Base-by-base conservation (phyloP, 139 green algal species). In the Edaphochlamys debaryana region DNA sequence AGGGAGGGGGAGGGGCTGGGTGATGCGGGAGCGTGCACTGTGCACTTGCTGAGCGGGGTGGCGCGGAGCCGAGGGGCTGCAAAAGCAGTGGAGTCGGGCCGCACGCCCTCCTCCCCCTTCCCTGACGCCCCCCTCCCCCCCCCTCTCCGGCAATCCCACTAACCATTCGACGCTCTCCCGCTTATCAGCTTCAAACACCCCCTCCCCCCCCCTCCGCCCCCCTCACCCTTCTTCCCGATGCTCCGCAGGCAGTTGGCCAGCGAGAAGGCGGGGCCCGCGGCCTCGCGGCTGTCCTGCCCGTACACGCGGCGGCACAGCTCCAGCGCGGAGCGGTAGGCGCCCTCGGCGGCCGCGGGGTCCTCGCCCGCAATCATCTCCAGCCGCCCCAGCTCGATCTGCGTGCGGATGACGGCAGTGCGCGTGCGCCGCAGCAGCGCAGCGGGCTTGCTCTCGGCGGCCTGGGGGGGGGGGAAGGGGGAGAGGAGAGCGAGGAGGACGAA, bases 161-260 rank as follows among this genome's bases (percentile, higher is more conserved):
- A n/a, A n/a, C n/a, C n/a, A n/a, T n/a, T n/a, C n/a, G n/a, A n/a
- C n/a, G n/a, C n/a, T n/a, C n/a, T n/a, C n/a, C n/a, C n/a, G n/a
- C n/a, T n/a, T n/a, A n/a, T n/a, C n/a, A n/a, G n/a, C n/a, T n/a
- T n/a, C n/a, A n/a, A n/a, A n/a, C n/a, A n/a, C n/a, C 29, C 60
- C 11, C 29, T 63, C 54, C 54, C 54, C 17, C 11, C 69, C n/a
- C 45, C n/a, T 32, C n/a, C 69, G n/a, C n/a, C 13, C n/a, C 20
- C 20, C 76, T 23, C 45, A 73, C 63, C 76, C 76, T 82, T 82
- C 45, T 82, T 82, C 15, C 63, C 76, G 32, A 82, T 74, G 42
- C 56, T 23, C 62, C 63, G 22, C 62, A 82, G 42, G 45, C 63
- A 73, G 76, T 82, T 82, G 63, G 76, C 76, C 23, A 82, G 76